Base-by-base conservation (phyloP, 495 filamentous ascomycete genomes). In the Aspergillus sclerotioniger region DNA sequence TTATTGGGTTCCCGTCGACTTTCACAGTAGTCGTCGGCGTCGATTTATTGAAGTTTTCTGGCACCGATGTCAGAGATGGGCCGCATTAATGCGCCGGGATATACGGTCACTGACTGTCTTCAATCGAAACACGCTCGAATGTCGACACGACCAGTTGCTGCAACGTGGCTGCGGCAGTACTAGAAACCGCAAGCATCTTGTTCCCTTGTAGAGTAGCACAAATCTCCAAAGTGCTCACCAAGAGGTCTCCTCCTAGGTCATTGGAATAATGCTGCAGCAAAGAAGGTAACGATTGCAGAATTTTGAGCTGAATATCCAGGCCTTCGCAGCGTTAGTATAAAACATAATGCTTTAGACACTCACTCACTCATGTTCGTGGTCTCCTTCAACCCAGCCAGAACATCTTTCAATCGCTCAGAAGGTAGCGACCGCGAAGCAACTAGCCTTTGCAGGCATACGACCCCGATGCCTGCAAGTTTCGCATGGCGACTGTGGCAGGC, bases 281-380 rank as follows among this genome's bases (percentile, higher is more conserved):
- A 1, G 91, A 88, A n/a, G 95, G 94, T 31, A 98, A 76, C 0
- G 92, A 90, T 68, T 98, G 94, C 16, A 98, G 77, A 29, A 98
- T 95, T 73, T 97, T 98, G 51, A 98, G 82, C 64, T 98, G 94
- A 3, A 97, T 87, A 70, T 98, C 95, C 49, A 95, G 82, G 32
- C 87, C 92, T 81, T 72, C 64, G 21, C 63, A 72, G 3, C n/a
- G 53, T 81, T 51, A 80, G 70, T 50, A 59, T 16, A 29, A 31
- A 52, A 13, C 20, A 28, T 10, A 19, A 8, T 25, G 25, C 4
- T n/a, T 10, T 45, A 3, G 39, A 35, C 47, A 16, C 37, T 16
- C n/a, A 63, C 68, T 50, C 74, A 87, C 86, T 81, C 57, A 88
- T 59, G 58, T 75, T 78, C 13, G 89, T 87, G 51, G 88, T 91